Evolutionary conservation across 192 early-diverging fungal genomes (phyloP), one percentile per base, ranked within the genome.

Genomic region (Linnemannia hyalina): DNA sequence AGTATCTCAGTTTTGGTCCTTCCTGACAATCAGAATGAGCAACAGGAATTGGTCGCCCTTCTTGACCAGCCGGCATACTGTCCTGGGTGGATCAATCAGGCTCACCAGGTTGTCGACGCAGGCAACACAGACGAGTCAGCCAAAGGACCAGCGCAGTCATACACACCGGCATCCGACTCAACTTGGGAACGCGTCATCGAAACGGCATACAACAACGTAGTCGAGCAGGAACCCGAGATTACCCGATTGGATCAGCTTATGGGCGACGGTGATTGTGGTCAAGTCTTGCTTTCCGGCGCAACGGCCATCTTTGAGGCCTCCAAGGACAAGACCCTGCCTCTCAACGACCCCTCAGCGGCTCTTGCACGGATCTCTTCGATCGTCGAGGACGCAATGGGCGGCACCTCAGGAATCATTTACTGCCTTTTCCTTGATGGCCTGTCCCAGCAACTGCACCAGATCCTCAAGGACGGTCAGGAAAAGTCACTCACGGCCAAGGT

Each of bases 231-330:
- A 18, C 92, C 96, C 3, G 79, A 91, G 20, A 88, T 97, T 46
- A 97, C 95, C 6, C 80, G 85, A 42, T 91, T 93, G 47, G 96
- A 97, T 74, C 92, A 92, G 71, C 82, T 97, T 74, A 89, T 93
- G 75, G 96, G 96, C 35, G 96, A 97, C 78, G 96, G 96, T 22
- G 96, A 97, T 83, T 97, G 96, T 78, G 96, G 96, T 22, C 83
- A 92, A 22, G 94, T 94, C 16, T 84, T 97, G 49, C 88, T 91
- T 22, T 87, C 90, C 6, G 96, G 95, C 20, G 95, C 93, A 23
- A 90, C 88, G n/a, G 90, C 93, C 44, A 89, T 95, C 70, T 82
- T 82, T 60, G 81, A 91, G 9, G 92, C 91, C 6, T 78, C 90
- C 8, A 76, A 93, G 68, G 54, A 80, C 20, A 35, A 26, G 4